Conservation (phyloP, 768 basidiomycete species). For the Tephrocybe sp. region DNA sequence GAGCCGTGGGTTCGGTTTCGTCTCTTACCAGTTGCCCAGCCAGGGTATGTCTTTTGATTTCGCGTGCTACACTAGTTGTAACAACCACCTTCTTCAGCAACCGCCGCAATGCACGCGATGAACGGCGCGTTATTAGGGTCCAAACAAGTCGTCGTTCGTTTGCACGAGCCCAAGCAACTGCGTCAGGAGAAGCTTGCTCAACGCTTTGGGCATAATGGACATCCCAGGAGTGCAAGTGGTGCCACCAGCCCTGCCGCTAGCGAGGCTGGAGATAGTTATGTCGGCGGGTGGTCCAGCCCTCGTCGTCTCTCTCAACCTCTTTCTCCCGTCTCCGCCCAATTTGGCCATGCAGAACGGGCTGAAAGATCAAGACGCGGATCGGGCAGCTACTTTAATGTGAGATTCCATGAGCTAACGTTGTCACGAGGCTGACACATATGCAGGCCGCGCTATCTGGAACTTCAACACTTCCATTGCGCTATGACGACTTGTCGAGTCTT, state of each 20-base stretch:
- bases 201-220: slow-evolving; percentile 78
- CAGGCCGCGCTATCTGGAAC: slow-evolving; percentile 83
- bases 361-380: slow-evolving; percentile 76
- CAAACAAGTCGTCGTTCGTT: slow-evolving; percentile 81
- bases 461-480: slow-evolving; percentile 81
- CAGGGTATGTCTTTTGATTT: slow-evolving; percentile 51
- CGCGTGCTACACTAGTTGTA: not conserved
- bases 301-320: slow-evolving; percentile 33
- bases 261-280: slow-evolving; percentile 76
- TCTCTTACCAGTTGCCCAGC: slow-evolving; percentile 80
- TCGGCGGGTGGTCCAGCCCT: slow-evolving; percentile 69
- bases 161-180: slow-evolving; percentile 91
- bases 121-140: slow-evolving; percentile 70
- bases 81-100: slow-evolving; percentile 59
- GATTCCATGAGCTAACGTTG: slow-evolving; percentile 18
- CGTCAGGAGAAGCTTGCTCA: slow-evolving; percentile 87
- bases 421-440: not conserved
- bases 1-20: slow-evolving; percentile 89
- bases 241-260: slow-evolving; percentile 84
- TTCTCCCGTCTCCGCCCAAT: slow-evolving; percentile 34
- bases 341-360: slow-evolving; percentile 43
- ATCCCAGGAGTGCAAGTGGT: slow-evolving; percentile 78
- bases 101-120: slow-evolving; percentile 77
- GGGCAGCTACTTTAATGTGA: slow-evolving; percentile 84
- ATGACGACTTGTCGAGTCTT: slow-evolving; percentile 77